Base-by-base conservation (phyloP, 2,329 filamentous ascomycete species). In the Exophiala calicioides region DNA sequence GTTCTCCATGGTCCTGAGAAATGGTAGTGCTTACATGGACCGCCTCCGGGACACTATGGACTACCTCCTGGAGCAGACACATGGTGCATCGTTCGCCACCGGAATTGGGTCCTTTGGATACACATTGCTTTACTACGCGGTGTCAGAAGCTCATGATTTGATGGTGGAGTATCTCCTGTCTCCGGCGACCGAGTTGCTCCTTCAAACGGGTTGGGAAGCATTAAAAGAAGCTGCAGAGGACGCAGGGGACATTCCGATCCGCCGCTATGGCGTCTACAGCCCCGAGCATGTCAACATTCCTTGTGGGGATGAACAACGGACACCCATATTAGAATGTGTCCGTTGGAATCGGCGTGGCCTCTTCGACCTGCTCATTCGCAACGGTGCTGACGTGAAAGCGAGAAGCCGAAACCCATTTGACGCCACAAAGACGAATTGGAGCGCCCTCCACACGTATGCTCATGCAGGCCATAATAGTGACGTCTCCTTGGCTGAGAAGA, bases 351-450 rank as follows among this genome's bases (percentile, higher is more conserved):
- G 33, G 12, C 18, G 33, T 3, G 7, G 7, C 8, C 18, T 36
- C 1, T 36, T 36, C 19, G 33, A 36, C 7, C 33, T 36, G 8
- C 33, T 36, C 9, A 7, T 36, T 21, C 21, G 18, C 33, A 36
- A 36, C 15, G 33, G 33, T 4, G 33, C 33, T 7, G 33, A 36
- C 4, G 19, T 36, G 10, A 9, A 7, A n/a, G 33, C 33, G 7
- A 36, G 33, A 13, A 36, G 33, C 19, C 18, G 33, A n/a, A 36
- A 36, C n/a, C 33, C 33, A 21, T 36, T 36, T 23, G 33, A 36
- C 33, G 24, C 21, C 15, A 36, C 33, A 4, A 21, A 36, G 24
- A 36, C 33, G 6, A 23, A 36, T 13, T 36, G 33, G 33, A 36
- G 33, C 18, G 33, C 33, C 24, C 33, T 36, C 24, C 33, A 36